Conservation (phyloP, 805 yeast genomes). For the Zygosaccharomyces bailii region DNA sequence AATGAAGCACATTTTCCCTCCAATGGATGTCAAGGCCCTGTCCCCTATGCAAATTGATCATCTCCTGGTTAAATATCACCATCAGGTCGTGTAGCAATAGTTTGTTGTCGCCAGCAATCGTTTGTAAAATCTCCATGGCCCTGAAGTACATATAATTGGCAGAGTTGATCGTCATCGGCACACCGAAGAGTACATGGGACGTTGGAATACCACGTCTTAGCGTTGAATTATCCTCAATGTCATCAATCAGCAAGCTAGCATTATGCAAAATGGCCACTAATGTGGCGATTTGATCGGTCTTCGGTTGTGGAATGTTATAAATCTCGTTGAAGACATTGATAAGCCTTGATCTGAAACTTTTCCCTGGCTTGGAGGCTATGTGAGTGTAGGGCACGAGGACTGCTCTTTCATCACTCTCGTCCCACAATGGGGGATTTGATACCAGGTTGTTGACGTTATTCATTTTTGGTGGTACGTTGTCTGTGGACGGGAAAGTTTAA, state of each 20-base stretch:
- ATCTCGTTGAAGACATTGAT: slow-evolving; percentile 54
- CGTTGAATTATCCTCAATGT: slow-evolving; percentile 75
- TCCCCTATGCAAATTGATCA: slow-evolving; percentile 80
- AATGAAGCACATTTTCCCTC: slow-evolving; percentile 55
- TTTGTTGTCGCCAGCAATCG: slow-evolving; percentile 29
- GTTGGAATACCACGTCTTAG: slow-evolving; percentile 75
- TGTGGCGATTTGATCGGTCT: slow-evolving; percentile 41
- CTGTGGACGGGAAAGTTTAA: background rate
- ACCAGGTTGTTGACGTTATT: slow-evolving; percentile 15
- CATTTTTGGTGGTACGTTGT: slow-evolving; percentile 2
- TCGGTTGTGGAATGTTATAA: slow-evolving; percentile 41
- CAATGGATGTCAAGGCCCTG: slow-evolving; percentile 88
- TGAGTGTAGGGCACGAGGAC: slow-evolving; percentile 48
- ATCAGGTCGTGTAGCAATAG: slow-evolving; percentile 31
- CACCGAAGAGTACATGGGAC: slow-evolving; percentile 75
- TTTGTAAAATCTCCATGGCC: slow-evolving; percentile 52
- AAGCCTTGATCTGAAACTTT: slow-evolving; percentile 49
- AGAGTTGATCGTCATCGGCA: slow-evolving; percentile 75
- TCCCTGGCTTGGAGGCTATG: slow-evolving; percentile 50
- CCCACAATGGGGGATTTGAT: slow-evolving; percentile 29
- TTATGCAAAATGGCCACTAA: slow-evolving; percentile 61
- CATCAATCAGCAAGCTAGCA: slow-evolving; percentile 74
- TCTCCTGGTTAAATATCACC: slow-evolving; percentile 60
- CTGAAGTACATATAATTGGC: slow-evolving; percentile 79
- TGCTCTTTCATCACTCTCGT: slow-evolving; percentile 28